phyloP scores from a whole-genome alignment of 2,329 filamentous ascomycete genomes.

The Xylaria sp. region DNA sequence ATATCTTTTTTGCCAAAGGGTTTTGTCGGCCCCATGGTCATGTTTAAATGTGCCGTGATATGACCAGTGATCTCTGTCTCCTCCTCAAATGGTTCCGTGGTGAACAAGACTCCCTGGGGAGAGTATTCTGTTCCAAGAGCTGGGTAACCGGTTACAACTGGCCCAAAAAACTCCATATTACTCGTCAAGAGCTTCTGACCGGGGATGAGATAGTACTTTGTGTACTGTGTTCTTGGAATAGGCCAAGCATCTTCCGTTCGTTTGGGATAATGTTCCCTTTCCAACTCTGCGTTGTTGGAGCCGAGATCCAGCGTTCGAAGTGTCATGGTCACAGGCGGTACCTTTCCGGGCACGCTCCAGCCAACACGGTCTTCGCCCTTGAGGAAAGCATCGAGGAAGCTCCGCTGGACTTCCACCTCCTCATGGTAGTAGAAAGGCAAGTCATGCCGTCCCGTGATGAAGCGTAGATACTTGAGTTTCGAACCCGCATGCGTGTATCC shows the following conservation, averaged over 20 bases:
- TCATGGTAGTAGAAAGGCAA: constrained; percentile 67
- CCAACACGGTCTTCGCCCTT: constrained; percentile 59
- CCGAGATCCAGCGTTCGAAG: constrained; percentile 63
- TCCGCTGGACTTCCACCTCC: constrained; percentile 61
- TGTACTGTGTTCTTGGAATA: constrained; percentile 59
- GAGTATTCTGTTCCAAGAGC: constrained; percentile 50
- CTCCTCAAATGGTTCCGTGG: constrained; percentile 49
- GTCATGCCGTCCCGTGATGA: constrained; percentile 66
- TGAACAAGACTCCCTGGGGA: constrained; percentile 52
- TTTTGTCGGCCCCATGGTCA: constrained; percentile 55
- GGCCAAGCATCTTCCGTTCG: constrained; percentile 62
- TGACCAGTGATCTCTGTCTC: constrained; percentile 68
- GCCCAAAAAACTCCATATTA: constrained; percentile 24
- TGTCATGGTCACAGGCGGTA: constrained; percentile 55
- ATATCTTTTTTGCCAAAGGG: constrained; percentile 44
- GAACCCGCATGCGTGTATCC: constrained; percentile 61
- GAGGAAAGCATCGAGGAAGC: constrained; percentile 66
- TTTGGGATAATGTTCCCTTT: constrained; percentile 46
- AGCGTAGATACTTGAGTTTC: constrained; percentile 61
- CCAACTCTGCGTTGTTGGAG: constrained; percentile 57
- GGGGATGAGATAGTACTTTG: constrained; percentile 53
- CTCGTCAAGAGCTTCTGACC: constrained; percentile 37
- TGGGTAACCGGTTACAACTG: constrained; percentile 45
- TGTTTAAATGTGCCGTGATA: constrained; percentile 57
- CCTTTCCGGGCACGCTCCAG: constrained; percentile 54